Evolutionary conservation across 805 yeast genomes (phyloP).

Genomic region (Phaffomyces antillensis): DNA sequence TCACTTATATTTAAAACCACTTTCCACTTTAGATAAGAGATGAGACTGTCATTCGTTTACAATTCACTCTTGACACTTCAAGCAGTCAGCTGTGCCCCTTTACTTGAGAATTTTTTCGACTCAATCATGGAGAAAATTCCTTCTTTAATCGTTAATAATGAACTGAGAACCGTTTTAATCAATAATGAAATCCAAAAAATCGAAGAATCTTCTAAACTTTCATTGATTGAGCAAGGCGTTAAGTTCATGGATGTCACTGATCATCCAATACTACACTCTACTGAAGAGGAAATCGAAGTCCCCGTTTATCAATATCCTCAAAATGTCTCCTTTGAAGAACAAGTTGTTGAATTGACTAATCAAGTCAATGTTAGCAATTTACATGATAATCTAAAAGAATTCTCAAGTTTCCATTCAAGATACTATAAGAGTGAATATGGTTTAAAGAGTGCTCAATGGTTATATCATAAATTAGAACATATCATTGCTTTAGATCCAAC

Average conservation of each 20-base stretch:
- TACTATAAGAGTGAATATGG: conserved; percentile 74
- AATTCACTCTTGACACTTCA: too few species aligned
- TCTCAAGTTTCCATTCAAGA: conserved; percentile 68
- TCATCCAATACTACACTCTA: conserved; percentile 20
- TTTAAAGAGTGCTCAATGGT: conserved; percentile 62
- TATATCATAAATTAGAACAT: conserved; percentile 39
- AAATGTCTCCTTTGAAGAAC: conserved; percentile 27
- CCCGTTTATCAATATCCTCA: conserved; percentile 45
- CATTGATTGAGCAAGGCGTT: conserved; percentile 38
- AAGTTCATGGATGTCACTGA: conserved; percentile 62
- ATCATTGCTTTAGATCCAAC: conserved; percentile 20
- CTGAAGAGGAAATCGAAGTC: conserved; percentile 12
- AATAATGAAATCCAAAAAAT: conserved; percentile 21
- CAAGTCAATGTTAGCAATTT: conserved; percentile 41
- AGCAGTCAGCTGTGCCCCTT: neutral
- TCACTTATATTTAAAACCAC: neutral
- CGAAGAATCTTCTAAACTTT: conserved; percentile 37
- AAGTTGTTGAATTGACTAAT: conserved; percentile 34
- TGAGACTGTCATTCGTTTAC: neutral
- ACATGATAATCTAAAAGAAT: conserved; percentile 47
- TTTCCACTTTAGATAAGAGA: neutral
- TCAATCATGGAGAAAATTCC: neutral
- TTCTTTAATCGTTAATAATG: neutral
- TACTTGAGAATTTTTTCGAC: neutral
- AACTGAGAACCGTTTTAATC: conserved; percentile 13